A percentile compares a stretch with the other conserved stretches of the same genome.
Evolutionary conservation across 1,139 yeast genomes (phyloP).

Genomic region (Hansenula anomala): DNA sequence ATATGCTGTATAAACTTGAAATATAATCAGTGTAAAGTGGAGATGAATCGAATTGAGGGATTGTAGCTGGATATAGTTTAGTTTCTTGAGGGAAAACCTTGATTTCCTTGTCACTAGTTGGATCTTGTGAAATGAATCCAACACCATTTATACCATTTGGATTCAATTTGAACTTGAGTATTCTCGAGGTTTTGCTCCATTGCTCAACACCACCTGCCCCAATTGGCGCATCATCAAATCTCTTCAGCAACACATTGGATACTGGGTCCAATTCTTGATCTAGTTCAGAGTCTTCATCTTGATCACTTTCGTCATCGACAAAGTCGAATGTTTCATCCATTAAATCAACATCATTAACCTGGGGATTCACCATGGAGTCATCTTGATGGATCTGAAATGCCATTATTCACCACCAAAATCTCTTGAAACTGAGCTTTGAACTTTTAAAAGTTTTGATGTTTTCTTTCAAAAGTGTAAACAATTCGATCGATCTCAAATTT

Average conservation of each 20-base stretch:
- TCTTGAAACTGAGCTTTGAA: too few relatives aligned
- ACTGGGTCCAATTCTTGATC: constrained; percentile 31
- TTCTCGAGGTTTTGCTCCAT: constrained; percentile 27
- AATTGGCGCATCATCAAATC: constrained; percentile 32
- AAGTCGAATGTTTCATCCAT: constrained; percentile 15
- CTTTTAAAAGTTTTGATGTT: too few relatives aligned
- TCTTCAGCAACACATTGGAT: constrained; percentile 33
- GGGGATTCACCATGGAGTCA: neutral
- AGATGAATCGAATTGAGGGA: constrained; percentile 33
- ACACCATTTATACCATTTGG: constrained; percentile 35
- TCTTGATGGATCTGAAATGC: neutral
- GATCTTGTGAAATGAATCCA: constrained; percentile 33
- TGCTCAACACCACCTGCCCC: constrained; percentile 24
- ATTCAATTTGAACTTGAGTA: constrained; percentile 35
- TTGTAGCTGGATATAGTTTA: constrained; percentile 32
- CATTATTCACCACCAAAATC: neutral
- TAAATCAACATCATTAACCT: constrained; percentile 9
- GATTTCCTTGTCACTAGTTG: constrained; percentile 19
- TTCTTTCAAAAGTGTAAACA: too few relatives aligned
- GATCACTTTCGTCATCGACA: constrained; percentile 10
- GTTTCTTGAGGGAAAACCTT: constrained; percentile 24
- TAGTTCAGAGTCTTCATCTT: constrained; percentile 19
- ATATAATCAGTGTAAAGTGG: constrained; percentile 33
- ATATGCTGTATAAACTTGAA: constrained; percentile 31
- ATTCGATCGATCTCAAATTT: neutral